Base-by-base conservation (phyloP, 2,329 filamentous ascomycete genomes). In the Boeremia lycopersici region DNA sequence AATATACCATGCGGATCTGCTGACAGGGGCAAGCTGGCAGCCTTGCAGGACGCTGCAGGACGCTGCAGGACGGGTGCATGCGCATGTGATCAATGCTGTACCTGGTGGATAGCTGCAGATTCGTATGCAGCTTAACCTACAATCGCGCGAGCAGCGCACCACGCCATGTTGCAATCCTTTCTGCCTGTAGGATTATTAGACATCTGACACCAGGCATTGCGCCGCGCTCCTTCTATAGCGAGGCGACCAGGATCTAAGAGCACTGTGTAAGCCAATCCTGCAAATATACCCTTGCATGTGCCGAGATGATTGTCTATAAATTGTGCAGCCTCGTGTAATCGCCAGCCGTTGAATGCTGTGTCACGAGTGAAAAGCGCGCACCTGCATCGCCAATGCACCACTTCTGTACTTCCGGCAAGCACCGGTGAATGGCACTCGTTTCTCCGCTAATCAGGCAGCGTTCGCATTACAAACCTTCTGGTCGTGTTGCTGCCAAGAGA, bases 51-150 rank as follows among this genome's bases (percentile, higher is more conserved):
- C 44, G 40, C 48, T 47, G 54, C 54, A 56, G 45, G 47, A 53
- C 33, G 46, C 9, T 50, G 55, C 57, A 55, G 40, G 45, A 56
- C 30, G 25, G 36, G 42, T 56, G 60, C 57, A 64, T 61, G 61
- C 48, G 58, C 61, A 64, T 69, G 65, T 70, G 67, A 69, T 57
- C 53, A 11, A 49, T 42, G 57, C 59, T 60, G 57, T 61, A 59
- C 60, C 61, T 62, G 55, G 56, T 64, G 64, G 58, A 41, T 53
- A 35, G 43, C 40, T 61, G 61, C 60, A 64, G 61, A 44, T 54
- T 64, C 59, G 59, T 28, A 12, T 42, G 28, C 39, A 38, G 30
- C 13, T 45, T 42, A 30, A 64, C 43, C 63, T 60, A 44, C 59
- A 33, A 54, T 52, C 53, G 57, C 57, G 41, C 48, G 38, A 57